Base-by-base conservation (phyloP, 352 stramenopile genomes). In the Elongisporangium undulatum region DNA sequence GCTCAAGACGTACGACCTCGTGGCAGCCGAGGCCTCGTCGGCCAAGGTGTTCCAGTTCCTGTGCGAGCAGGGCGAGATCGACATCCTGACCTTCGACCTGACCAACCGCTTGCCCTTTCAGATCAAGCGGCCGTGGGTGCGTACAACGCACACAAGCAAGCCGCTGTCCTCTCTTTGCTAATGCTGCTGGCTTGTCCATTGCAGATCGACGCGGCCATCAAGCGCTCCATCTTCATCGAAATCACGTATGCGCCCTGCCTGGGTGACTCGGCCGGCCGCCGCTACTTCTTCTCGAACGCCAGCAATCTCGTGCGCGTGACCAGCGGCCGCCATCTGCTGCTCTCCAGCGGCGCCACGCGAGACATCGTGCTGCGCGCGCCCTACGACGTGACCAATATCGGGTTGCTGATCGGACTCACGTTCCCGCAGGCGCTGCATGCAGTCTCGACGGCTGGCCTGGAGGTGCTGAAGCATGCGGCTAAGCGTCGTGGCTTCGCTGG, bases 201-300 rank as follows among this genome's bases (percentile, higher is more conserved):
- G 20, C 48, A 90, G 80, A 63, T 95, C 63, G 69, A 84, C 53
- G 71, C 78, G 6, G 86, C 84, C 52, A 84, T 91, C 49, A 85
- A 87, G 58, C 84, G 84, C 52, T 68, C 50, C 21, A 73, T 95
- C 58, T 82, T 77, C 66, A 92, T 95, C 61, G 86, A 95, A 55
- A 76, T 95, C 64, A 90, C 72, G 26, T 95, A 95, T 63, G 77
- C 79, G 24, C 77, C 83, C 53, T 87, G 82, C 54, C 72, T 95
- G 4, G 77, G 77, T 0, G 86, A 95, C 64, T 90, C 82, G 19
- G 79, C 76, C 13, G 81, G 84, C 2, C 82, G 86, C 10, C 72
- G 86, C 39, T 94, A 95, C 68, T 94, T 95, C 63, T 94, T 95
- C 57, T 90, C 82, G 39, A 95, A 95, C 67, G 80, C 83, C 12